Evolutionary conservation across 306 rosid species (phyloP), one percentile per base, ranked within the genome.

Genomic region (Mucuna pruriens): DNA sequence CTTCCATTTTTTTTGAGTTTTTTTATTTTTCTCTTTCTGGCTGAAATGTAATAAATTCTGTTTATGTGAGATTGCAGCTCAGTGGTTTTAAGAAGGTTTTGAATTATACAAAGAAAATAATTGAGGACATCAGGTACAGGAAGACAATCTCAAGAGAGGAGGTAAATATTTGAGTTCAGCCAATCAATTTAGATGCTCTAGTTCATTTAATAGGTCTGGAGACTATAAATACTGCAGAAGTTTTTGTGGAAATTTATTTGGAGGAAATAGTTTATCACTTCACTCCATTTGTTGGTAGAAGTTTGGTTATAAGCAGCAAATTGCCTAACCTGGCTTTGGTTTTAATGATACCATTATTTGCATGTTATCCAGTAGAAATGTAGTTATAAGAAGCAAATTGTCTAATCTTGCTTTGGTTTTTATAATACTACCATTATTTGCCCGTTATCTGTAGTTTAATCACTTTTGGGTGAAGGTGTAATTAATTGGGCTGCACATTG

Each of bases 21-120:
- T 73, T 82, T 76, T n/a, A n/a, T n/a, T 57, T 10, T 46, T 61
- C 26, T 62, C 74, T 36, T 45, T 67, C 11, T 63, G 69, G 45
- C 84, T 82, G 51, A 79, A 85, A 63, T 76, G 74, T 71, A 68
- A 39, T 83, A 76, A 34, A 52, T 89, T 78, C 40, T 81, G 34
- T 85, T 11, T 83, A 7, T 77, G 52, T 79, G 86, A 36, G 66
- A 83, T 84, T 86, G 90, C 98, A 96, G 99, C 98, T 96, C 78
- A 93, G 97, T 66, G 99, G 99, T 80, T 96, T 92, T 75, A 96
- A 96, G 90, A 96, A 96, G 85, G 99, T 96, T 79, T 51, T 96
- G 85, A 96, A 96, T 84, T 94, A 96, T 85, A 90, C 91, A 9
- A 96, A 96, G 86, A 96, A 92, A 78, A 91, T 96, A 89, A 86